phyloP scores from a whole-genome alignment of 139 green algal species.

The Micromonas commoda region DNA sequence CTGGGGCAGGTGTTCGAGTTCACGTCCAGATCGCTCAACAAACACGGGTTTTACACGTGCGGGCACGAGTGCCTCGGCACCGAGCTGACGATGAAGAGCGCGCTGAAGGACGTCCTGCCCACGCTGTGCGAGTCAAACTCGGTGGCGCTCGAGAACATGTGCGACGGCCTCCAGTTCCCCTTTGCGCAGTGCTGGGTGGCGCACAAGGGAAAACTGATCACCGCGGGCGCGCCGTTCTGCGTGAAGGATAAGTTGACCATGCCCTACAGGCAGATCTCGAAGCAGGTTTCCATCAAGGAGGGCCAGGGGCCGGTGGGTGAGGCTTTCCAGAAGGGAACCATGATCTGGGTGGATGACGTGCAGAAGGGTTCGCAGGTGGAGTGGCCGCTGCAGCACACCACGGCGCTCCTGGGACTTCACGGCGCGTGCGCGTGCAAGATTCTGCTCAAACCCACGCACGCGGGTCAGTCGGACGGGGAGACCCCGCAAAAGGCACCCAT shows the following conservation, averaged over 20 bases:
- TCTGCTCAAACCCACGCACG: background rate
- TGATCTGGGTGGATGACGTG: slow-evolving; percentile 20
- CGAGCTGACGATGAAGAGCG: background rate
- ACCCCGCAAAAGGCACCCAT: too few species aligned
- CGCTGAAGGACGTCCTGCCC: background rate
- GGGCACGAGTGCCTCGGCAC: background rate
- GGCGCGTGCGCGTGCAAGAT: slow-evolving; percentile 9
- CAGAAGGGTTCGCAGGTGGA: background rate
- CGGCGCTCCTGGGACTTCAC: background rate
- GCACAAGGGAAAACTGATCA: background rate
- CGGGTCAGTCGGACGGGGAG: background rate
- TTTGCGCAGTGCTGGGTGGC: slow-evolving; percentile 13
- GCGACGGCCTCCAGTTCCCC: background rate
- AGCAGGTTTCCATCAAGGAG: background rate
- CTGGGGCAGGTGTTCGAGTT: background rate
- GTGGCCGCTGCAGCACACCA: background rate
- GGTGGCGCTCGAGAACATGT: background rate
- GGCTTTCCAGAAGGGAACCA: background rate
- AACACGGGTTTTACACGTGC: background rate
- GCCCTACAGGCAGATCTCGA: background rate
- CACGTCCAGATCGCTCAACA: background rate
- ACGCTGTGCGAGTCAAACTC: background rate
- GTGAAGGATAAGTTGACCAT: background rate
- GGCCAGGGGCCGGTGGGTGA: background rate
- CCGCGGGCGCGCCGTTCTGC: background rate